Evolutionary conservation across 768 basidiomycete genomes (phyloP), one percentile per base, ranked within the genome.

Genomic region (Suillus occidentalis): DNA sequence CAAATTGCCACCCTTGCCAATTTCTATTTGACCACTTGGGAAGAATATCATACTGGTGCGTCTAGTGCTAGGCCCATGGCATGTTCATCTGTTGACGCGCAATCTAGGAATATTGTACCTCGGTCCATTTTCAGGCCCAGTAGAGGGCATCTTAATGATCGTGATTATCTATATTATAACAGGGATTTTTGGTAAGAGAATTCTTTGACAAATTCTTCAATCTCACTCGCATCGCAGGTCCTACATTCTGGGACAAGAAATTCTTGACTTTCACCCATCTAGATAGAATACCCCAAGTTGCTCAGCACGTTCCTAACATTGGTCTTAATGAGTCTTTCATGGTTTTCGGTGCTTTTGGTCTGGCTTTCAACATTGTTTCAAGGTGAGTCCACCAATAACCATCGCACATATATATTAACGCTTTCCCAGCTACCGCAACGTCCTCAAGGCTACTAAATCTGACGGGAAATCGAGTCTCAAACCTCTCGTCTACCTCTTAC

Each of bases 111-210:
- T 91, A 68, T 81, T 99, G 18, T 99, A 89, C 81, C 89, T 99
- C 20, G 95, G 93, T 10, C 86, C 90, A 40, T 97, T 97, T 77
- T 97, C 94, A 18, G 97, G 97, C 0, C 97, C 97, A 0, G 92
- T 98, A 2, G 97, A 99, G 76, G 97, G 97, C 8, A 97, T 99
- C 68, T 79, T 99, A 42, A 84, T 98, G 76, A 89, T 99, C 63
- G 81, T 89, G 34, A 74, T 69, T 10, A 88, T 98, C 62, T 98
- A 89, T 78, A 68, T 88, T 37, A 79, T 97, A 61, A 90, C 91
- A 14, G 96, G 94, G 0, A 75, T 91, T 60, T 89, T 82, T 70
- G 93, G 93, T 87, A 66, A 56, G 83, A 72, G 4, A 14, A 45
- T 34, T 28, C 18, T 43, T 47, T 55, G 61, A 59, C 10, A 20